Base-by-base conservation (phyloP, 495 filamentous ascomycete species). In the Hypoxylon fragiforme region DNA sequence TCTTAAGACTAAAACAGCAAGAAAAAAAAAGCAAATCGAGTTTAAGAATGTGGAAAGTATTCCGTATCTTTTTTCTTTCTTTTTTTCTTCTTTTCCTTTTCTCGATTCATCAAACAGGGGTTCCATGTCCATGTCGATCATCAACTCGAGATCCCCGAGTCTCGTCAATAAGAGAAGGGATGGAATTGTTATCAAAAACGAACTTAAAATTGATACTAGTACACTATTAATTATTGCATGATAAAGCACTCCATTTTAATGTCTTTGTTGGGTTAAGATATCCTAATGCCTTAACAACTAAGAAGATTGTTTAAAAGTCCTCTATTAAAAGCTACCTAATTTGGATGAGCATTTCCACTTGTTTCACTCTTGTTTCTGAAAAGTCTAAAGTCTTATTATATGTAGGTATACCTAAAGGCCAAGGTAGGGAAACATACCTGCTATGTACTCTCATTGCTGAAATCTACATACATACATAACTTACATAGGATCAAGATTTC, bases 141-240 rank as follows among this genome's bases (percentile, higher is more conserved):
- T 62, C 58, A 37, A 51, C 46, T 56, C 48, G 57, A 61, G 36
- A 42, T 52, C 52, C n/a, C 57, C 57, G 58, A 62, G 58, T 62
- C 51, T 42, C 37, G 35, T 50, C 57, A 42, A 61, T 51, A 46
- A 47, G 35, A 46, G n/a, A n/a, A n/a, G 43, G 52, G 50, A 51
- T 61, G 45, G 26, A 42, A n/a, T n/a, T n/a, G n/a, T n/a, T n/a
- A n/a, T n/a, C n/a, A n/a, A n/a, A n/a, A n/a, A n/a, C n/a, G n/a
- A n/a, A n/a, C n/a, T n/a, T n/a, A 20, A 20, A 37, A 49, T 49
- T 11, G 26, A 50, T 40, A 38, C 31, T 24, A 11, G 22, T 7
- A 34, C 31, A 7, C 31, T 24, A 41, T 24, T n/a, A 39, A 24
- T 21, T 14, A 45, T 24, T 38, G 44, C 31, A 37, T 51, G n/a